phyloP scores from a whole-genome alignment of 495 filamentous ascomycete species.

The Penicillium pulvis region DNA sequence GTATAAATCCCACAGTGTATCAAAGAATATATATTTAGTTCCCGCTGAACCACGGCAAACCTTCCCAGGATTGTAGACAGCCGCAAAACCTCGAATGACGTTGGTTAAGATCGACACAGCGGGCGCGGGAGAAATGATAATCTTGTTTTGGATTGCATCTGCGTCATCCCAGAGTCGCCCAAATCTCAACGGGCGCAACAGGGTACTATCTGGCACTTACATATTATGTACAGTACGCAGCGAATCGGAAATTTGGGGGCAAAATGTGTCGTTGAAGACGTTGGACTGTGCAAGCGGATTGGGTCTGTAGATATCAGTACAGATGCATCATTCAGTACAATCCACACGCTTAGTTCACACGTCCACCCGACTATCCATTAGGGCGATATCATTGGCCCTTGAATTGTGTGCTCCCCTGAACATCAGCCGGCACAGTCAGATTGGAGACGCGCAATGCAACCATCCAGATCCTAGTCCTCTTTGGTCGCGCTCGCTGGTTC shows the following conservation, averaged over 20 bases:
- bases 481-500: not conserved
- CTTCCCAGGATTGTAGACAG: not conserved
- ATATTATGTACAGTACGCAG: not conserved
- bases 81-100: not conserved
- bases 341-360: not conserved
- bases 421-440: not conserved
- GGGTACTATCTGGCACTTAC: not conserved
- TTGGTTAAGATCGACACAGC: not conserved
- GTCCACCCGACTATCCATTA: not conserved
- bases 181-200: not conserved
- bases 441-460: conserved; percentile 2
- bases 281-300: not conserved
- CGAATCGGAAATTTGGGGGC: conserved; percentile 1
- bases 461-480: not conserved
- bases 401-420: not conserved
- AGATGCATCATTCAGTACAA: not conserved
- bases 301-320: conserved; percentile 2
- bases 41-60: conserved; percentile 1
- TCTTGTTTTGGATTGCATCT: not conserved
- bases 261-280: too few relatives aligned
- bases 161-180: not conserved
- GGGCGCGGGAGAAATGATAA: not conserved
- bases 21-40: not conserved
- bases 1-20: too few relatives aligned
- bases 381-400: not conserved